Evolutionary conservation across 371 early-diverging fungal species (phyloP), one percentile per base, ranked within the genome.

Genomic region (Mortierella sp.): DNA sequence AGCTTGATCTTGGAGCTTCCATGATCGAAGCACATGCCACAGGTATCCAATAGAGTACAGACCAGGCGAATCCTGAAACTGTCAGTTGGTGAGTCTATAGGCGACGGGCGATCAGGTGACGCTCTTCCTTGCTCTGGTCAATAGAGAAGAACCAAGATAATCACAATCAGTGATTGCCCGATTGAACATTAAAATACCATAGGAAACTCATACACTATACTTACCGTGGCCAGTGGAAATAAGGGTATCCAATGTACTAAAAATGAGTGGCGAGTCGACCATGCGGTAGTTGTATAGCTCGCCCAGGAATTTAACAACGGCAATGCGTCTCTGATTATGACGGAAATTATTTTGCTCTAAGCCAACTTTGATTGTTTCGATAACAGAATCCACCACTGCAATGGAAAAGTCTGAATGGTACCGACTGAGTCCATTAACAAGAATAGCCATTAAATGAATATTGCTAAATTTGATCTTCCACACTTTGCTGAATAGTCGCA

Each of bases 401-500:
- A 96, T 89, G 24, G 95, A 96, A 86, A 99, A 96, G 61, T 91
- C 93, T 2, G 97, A 93, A 72, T 98, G 94, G 75, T 93, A 91
- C 10, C 90, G 87, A 26, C 92, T 86, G 55, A 98, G 86, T 26
- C 94, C 95, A 30, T 90, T 90, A 0, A 93, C 92, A 10, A 97
- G 75, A 77, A 91, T 94, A 1, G 98, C 96, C 78, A 97, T 84
- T 54, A 94, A 78, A 52, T 93, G 92, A 28, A 99, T 85, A 71
- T 96, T 93, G 68, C 94, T 90, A 81, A 92, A 96, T 81, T 96
- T 96, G 73, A 97, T 88, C 83, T 97, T 97, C 96, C 97, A 97
- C 24, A 95, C 85, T 75, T 98, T 97, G 73, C 90, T 88, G 72
- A 99, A 97, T 28, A 89, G 74, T 52, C 89, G 79, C 14, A 86